Percentiles rank a stretch among this genome's conserved stretches.
Evolutionary conservation across 768 basidiomycete species (phyloP).

Genomic region (Trametes cinnabarina): DNA sequence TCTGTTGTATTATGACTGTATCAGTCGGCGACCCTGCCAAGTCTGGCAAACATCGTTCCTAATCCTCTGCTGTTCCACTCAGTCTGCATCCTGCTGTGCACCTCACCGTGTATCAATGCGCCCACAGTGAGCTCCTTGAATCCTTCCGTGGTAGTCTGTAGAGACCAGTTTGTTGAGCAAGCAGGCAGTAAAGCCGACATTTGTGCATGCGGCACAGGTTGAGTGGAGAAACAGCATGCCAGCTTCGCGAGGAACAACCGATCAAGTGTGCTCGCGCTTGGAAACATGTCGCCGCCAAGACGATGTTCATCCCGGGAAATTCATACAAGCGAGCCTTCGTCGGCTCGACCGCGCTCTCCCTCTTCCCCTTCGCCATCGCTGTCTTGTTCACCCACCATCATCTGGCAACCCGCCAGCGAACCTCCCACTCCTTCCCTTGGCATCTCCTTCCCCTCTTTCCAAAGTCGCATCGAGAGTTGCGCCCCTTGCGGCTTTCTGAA

Average conservation of each 20-base stretch:
- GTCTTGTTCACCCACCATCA: slow-evolving; percentile 1
- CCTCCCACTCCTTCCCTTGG: not conserved
- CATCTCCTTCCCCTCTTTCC: not conserved
- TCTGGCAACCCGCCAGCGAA: slow-evolving; percentile 9
- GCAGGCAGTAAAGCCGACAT: no score
- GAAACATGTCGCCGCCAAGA: slow-evolving; percentile 14
- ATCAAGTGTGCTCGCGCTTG: not conserved
- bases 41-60: not conserved
- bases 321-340: not conserved
- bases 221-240: slow-evolving; percentile 1
- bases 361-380: not conserved
- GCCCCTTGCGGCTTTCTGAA: slow-evolving; percentile 15
- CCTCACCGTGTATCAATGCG: no score
- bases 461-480: slow-evolving; percentile 19
- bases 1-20: not conserved
- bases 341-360: not conserved
- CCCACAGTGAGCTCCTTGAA: no score
- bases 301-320: not conserved
- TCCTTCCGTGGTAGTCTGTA: no score
- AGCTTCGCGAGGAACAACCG: not conserved
- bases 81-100: no score
- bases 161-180: no score
- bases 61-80: no score
- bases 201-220: not conserved
- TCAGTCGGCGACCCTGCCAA: not conserved